Evolutionary conservation across 495 filamentous ascomycete genomes (phyloP), one percentile per base, ranked within the genome.

Genomic region (Podospora didyma): DNA sequence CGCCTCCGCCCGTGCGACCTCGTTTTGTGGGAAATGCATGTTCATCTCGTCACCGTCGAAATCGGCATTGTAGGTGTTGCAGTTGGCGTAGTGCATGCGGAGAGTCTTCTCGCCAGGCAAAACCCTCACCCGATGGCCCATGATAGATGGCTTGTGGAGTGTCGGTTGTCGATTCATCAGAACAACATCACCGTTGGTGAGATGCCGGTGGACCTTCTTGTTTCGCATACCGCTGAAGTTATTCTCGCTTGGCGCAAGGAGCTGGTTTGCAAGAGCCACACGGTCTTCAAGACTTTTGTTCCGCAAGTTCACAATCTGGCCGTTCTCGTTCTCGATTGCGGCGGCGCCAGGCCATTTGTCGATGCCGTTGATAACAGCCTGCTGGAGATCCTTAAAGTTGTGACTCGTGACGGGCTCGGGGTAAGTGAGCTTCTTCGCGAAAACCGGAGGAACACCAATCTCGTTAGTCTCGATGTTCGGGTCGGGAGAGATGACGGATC

Each of bases 21-120:
- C 95, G 63, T 95, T 97, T 62, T 99, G 95, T 10, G 95, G 95
- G 67, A 99, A 96, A 70, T 99, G 95, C 94, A 99, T 96, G 70
- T 99, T 99, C 95, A 99, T 99, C 73, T 99, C 95, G 64, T 99
- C 95, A 69, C 95, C 95, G 69, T 99, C 95, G 72, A 97, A 99
- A 82, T 99, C 95, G n/a, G 95, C 95, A 63, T 99, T 99, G 80
- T 99, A 98, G 11, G 95, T 96, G 68, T 97, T 97, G 72, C 94
- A 97, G 70, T 99, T 99, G 55, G 95, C 93, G 73, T 99, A 99
- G 76, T 97, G 95, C 93, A 99, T 97, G 55, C 95, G 92, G 67
- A 99, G 92, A 0, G 93, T 96, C 72, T 93, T 92, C 69, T 99
- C 95, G 10, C 90, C 92, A 0, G 90, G 89, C 14, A 99, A 77